A percentile compares a stretch with the other conserved stretches of the same genome.
Evolutionary conservation across 169 alveolate species (phyloP).

Genomic region (Toxoplasma gondii): DNA sequence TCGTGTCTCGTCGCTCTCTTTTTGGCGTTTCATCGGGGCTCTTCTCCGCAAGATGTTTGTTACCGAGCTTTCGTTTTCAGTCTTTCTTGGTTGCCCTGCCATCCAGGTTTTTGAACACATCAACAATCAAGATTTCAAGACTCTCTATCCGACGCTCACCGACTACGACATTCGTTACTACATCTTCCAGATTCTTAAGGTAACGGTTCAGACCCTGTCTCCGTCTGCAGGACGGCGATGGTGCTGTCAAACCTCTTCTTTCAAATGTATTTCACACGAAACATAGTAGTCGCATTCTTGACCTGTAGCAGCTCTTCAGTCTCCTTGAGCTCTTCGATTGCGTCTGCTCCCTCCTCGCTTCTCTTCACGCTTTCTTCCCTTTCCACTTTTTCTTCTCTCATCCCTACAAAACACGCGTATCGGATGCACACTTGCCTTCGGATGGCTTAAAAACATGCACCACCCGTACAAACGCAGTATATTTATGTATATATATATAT

Average conservation of each 20-base stretch:
- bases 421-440: no score
- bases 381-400: no score
- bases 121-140: conserved; percentile 84
- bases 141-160: conserved; percentile 93
- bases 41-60: no score
- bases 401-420: no score
- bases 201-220: conserved; percentile 15
- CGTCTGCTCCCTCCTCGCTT: conserved; percentile 8
- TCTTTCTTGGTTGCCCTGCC: conserved; percentile 4
- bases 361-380: neutral
- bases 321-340: conserved; percentile 16
- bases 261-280: no score
- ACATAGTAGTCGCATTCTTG: neutral
- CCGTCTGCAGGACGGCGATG: neutral
- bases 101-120: conserved; percentile 69
- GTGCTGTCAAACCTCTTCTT: no score
- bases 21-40: no score
- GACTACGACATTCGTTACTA: conserved; percentile 95
- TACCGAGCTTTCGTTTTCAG: no score
- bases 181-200: conserved; percentile 91
- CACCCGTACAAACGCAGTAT: no score
- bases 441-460: no score
- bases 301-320: conserved; percentile 31
- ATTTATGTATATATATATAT: no score
- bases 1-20: no score